These are phyloP conservation scores for Dactylis glomerata DNA, from an alignment of 176 grass and related monocot species.

Conservation along the genomic window DNA sequence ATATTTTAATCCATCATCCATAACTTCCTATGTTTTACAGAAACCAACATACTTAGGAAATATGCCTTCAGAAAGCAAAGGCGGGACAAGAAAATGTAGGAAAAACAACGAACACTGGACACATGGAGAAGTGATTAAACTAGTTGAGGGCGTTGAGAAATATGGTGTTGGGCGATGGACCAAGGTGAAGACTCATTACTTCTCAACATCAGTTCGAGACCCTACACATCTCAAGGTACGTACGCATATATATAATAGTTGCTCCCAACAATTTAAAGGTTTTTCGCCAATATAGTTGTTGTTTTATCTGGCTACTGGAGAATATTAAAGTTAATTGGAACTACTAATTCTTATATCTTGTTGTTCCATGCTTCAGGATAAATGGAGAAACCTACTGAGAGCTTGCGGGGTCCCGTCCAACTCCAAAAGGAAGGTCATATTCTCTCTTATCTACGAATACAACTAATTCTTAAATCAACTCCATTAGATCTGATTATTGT, in stretches of 20 bases:
- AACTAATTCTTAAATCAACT: too few relatives aligned
- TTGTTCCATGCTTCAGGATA: neutral
- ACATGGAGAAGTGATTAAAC: neutral
- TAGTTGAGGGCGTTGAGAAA: neutral
- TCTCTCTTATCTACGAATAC: neutral
- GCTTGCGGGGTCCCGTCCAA: neutral
- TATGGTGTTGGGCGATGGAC: constrained; percentile 1
- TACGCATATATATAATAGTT: neutral
- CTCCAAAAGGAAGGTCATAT: neutral
- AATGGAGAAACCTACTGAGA: neutral
- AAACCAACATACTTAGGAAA: neutral
- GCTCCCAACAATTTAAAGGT: neutral
- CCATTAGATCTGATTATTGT: too few relatives aligned
- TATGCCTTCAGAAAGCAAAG: neutral
- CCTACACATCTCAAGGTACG: constrained; percentile 26
- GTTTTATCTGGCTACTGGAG: neutral
- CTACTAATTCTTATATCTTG: neutral
- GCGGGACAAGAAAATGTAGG: neutral
- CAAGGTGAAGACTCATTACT: neutral
- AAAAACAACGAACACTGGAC: constrained; percentile 29
- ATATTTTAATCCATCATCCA: too few relatives aligned
- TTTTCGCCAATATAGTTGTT: neutral
- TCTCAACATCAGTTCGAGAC: neutral
- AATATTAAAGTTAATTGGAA: neutral
- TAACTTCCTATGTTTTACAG: neutral